Base-by-base conservation (phyloP, 2,329 filamentous ascomycete genomes). In the Bipolaris bicolor region DNA sequence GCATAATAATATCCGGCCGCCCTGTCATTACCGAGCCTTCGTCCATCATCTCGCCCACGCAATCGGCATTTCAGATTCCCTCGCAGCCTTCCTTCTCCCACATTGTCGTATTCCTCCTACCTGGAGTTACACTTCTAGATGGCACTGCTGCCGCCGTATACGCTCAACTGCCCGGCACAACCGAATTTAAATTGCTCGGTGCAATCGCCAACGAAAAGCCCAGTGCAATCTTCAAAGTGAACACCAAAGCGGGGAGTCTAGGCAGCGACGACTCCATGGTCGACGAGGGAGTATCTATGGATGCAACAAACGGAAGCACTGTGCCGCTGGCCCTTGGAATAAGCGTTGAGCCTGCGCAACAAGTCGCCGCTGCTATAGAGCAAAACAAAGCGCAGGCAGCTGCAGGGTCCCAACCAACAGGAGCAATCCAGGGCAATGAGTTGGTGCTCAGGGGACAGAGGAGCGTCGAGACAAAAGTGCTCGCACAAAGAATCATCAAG, bases 401-500 rank as follows among this genome's bases (percentile, higher is more conserved):
- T 37, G 61, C 60, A 61, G 72, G 63, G 34, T 53, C 61, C 2
- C 55, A 67, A 11, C 50, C 68, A 22, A 61, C 68, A 3, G 72
- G 72, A 3, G 63, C 67, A 3, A 63, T 63, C 3, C 50, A 52
- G 15, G 58, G 63, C 4, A 70, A 67, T 15, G 77, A 76, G 24
- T 37, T 81, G 26, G 76, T 80, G 0, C 65, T 74, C 20, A 50
- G 74, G 66, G 52, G 71, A 67, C 54, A 71, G 61, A 69, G 74
- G 26, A 78, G 79, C 45, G 81, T 87, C 1, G 82, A 85, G n/a
- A 95, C 92, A 0, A 87, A 91, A 63, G 80, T 92, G 2, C 82
- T 99, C 22, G 95, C 95, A 29, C 92, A 98, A 78, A 83, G 91
- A 62, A 97, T 99, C 67, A 98, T 99, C 69, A 90, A 91, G 68